Evolutionary conservation across 148 eudicot genomes (phyloP), one percentile per base, ranked within the genome.

Genomic region (Cornus controversa): DNA sequence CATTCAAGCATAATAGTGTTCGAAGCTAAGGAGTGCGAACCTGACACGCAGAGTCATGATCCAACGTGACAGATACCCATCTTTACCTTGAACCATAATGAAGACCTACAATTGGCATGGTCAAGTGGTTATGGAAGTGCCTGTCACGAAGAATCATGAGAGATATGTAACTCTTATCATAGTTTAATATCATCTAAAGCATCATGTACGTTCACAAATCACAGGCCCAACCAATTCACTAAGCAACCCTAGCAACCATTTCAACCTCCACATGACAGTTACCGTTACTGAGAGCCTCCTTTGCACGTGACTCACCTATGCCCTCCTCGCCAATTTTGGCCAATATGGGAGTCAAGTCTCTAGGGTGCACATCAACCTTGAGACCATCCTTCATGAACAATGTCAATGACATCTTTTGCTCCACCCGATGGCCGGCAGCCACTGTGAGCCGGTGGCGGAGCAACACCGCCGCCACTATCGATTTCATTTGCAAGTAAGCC

Each of bases 381-480:
- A 94, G 89, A 45, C 98, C 98, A 45, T 94, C 69, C 67, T 94
- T 92, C 93, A 94, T 88, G 77, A 92, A 92, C 85, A 94, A 75
- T 10, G 97, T 94, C 66, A 94, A 27, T 0, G 98, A 92, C 98
- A 94, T 94, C 74, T 94, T 94, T 75, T 94, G 98, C 86, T 94
- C 98, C 70, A 94, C 94, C 75, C 78, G 80, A 77, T 94, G 92
- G 20, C 96, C 97, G 0, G 82, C 71, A 8, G 84, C 92, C 78
- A 92, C 89, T 62, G 82, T 70, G 34, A 94, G 86, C 8, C 89
- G 86, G 83, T 94, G 97, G 26, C 92, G 89, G 70, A 94, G 94
- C 65, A 94, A 66, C 69, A 87, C 88, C 0, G 97, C 90, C 2
- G 97, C 93, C 0, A 86, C 91, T 0, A 94, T 90, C 8, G 97